Conservation (phyloP, 768 basidiomycete species). For the Lactifluus subvellereus region DNA sequence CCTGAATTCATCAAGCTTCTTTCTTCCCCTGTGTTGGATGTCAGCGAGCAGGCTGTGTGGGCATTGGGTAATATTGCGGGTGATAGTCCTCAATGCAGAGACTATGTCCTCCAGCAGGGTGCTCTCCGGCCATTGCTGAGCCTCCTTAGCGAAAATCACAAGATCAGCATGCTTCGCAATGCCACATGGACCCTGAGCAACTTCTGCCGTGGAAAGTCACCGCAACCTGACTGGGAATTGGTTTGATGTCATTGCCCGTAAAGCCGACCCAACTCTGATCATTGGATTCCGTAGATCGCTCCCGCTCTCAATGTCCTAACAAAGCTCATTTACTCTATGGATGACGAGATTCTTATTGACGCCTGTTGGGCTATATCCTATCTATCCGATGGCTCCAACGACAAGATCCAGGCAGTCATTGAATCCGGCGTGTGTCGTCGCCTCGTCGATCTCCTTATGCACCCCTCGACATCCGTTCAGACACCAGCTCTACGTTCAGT, state of each 20-base stretch:
- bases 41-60: constrained; percentile 99
- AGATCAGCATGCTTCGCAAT: constrained; percentile 96
- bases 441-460: constrained; percentile 95
- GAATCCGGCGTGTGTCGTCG: constrained; percentile 97
- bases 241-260: constrained; percentile 40
- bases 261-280: constrained; percentile 14
- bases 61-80: constrained; percentile 99
- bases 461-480: constrained; percentile 90
- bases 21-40: constrained; percentile 91
- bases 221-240: constrained; percentile 97
- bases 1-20: constrained; percentile 96
- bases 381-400: constrained; percentile 96
- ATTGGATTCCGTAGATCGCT: constrained; percentile 64
- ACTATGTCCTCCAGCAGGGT: constrained; percentile 91
- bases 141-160: constrained; percentile 92
- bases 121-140: constrained; percentile 89
- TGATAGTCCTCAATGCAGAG: constrained; percentile 95
- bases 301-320: constrained; percentile 95
- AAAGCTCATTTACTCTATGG: constrained; percentile 97
- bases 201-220: constrained; percentile 97
- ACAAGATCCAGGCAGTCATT: constrained; percentile 99
- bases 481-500: constrained; percentile 98
- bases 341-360: constrained; percentile 98
- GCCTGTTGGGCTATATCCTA: constrained; percentile 99
- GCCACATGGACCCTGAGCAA: constrained; percentile 99